Percentiles rank a stretch among this genome's conserved stretches.
These are phyloP conservation scores for Epichloe coenophiala DNA, from an alignment of 2,329 filamentous ascomycete species.

Conservation along the genomic window DNA sequence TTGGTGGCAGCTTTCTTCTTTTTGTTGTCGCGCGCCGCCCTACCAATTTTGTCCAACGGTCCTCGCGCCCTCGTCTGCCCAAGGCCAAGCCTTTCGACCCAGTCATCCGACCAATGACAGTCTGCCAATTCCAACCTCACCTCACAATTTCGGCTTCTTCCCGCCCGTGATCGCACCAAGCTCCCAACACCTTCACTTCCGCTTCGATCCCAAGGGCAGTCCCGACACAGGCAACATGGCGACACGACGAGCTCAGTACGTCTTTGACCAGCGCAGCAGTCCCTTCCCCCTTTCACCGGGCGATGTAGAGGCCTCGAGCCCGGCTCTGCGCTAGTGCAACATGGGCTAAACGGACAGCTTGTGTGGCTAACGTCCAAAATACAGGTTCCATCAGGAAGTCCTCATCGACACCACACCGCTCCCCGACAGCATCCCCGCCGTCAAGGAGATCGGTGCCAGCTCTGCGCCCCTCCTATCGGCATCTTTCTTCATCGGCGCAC, in stretches of 20 bases:
- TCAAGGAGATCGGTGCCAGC: conserved; percentile 84
- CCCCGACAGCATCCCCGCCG: conserved; percentile 79
- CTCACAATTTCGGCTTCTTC: conserved; percentile 12
- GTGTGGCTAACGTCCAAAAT: conserved; percentile 16
- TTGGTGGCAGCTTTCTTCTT: not conserved
- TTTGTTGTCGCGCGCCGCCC: conserved; percentile 4
- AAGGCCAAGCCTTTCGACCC: conserved; percentile 15
- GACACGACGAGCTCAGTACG: conserved; percentile 29
- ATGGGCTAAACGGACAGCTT: not conserved
- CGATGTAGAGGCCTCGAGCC: not conserved
- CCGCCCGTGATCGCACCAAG: conserved; percentile 3
- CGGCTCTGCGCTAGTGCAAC: not conserved
- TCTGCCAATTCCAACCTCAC: conserved; percentile 26
- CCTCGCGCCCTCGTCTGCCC: conserved; percentile 4
- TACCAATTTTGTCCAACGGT: not conserved
- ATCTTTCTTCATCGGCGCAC: conserved; percentile 90
- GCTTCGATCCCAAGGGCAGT: conserved; percentile 14
- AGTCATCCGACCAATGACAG: conserved; percentile 21
- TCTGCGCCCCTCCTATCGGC: conserved; percentile 87
- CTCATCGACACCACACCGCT: conserved; percentile 95
- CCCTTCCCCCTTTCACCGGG: not conserved
- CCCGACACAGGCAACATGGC: conserved; percentile 24
- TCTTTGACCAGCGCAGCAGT: conserved; percentile 3
- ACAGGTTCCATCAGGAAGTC: conserved; percentile 84
- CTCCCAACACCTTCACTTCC: conserved; percentile 16